Evolutionary conservation across 169 alveolate genomes (phyloP), one percentile per base, ranked within the genome.

Genomic region (Eimeria falciformis): DNA sequence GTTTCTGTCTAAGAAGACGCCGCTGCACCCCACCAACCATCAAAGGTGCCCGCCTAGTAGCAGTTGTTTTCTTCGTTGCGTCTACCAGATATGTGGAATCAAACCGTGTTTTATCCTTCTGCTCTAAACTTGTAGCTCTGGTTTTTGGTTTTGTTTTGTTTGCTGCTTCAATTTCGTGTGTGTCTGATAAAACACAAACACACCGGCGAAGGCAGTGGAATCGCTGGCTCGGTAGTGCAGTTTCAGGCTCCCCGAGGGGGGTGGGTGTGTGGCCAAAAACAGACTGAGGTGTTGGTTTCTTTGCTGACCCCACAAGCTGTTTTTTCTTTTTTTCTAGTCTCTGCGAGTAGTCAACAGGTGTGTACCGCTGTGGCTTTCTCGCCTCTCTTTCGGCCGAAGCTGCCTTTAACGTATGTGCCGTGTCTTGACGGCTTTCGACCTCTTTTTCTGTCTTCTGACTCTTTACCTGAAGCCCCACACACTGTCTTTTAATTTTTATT

Each of bases 201-300:
- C 87, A 37, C 53, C 23, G 71, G 46, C 69, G 71, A 47, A 78
- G 69, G 87, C 53, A 27, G 40, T 33, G 53, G 29, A 66, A 6
- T 50, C 46, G 87, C 87, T 66, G 71, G 69, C 29, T 78, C 83
- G 62, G 87, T 69, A 50, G 87, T 78, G 69, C 87, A 75, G n/a
- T 37, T 65, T 46, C 45, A 23, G 37, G 29, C 29, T 17, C 12
- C 29, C 21, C 33, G 18, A 56, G 47, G 53, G 27, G 69, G 71
- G 27, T 9, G 69, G 17, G 50, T 45, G n/a, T 1, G 37, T 62
- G 65, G 65, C 25, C 9, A n/a, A 50, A 50, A 78, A 23, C 50
- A 25, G 25, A 14, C 11, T 21, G 47, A 27, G 40, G 29, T 78
- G 69, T 25, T 50, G 50, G 40, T 46, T 1, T 77, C 69, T 78